phyloP scores from a whole-genome alignment of 176 grass and related monocot species.

The Alopecurus myosuroides region DNA sequence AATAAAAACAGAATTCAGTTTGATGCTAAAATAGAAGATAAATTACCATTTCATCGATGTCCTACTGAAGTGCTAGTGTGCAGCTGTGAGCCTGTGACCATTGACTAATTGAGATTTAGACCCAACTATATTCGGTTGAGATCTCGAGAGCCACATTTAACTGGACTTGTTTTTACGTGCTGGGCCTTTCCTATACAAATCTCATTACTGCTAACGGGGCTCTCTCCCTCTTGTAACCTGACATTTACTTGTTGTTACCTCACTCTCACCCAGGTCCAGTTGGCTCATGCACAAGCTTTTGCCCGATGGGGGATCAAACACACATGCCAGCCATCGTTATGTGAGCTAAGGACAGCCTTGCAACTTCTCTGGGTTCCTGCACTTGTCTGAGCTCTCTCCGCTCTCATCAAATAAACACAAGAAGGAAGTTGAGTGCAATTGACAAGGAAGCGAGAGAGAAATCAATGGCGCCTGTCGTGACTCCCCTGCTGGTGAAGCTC shows the following conservation, averaged over 20 bases:
- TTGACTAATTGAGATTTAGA: neutral
- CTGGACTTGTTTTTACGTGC: neutral
- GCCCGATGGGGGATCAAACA: neutral
- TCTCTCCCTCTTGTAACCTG: neutral
- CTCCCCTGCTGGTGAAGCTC: neutral
- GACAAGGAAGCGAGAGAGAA: neutral
- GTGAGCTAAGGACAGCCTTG: neutral
- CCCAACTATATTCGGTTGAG: neutral
- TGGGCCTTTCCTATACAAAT: neutral
- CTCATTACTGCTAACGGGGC: neutral
- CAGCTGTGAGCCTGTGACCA: neutral
- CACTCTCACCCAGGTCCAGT: neutral
- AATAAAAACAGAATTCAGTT: neutral
- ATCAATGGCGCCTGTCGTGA: neutral
- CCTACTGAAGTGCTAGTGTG: neutral
- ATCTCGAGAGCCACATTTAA: neutral
- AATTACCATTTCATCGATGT: neutral
- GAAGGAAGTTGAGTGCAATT: neutral
- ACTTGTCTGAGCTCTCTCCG: neutral
- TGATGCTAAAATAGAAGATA: neutral
- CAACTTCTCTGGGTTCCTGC: neutral
- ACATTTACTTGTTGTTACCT: neutral
- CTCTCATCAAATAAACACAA: neutral
- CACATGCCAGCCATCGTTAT: neutral
- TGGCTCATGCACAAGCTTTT: neutral